These are phyloP conservation scores for Glycine latifolia DNA, from an alignment of 306 rosid genomes.

Conservation along the genomic window DNA sequence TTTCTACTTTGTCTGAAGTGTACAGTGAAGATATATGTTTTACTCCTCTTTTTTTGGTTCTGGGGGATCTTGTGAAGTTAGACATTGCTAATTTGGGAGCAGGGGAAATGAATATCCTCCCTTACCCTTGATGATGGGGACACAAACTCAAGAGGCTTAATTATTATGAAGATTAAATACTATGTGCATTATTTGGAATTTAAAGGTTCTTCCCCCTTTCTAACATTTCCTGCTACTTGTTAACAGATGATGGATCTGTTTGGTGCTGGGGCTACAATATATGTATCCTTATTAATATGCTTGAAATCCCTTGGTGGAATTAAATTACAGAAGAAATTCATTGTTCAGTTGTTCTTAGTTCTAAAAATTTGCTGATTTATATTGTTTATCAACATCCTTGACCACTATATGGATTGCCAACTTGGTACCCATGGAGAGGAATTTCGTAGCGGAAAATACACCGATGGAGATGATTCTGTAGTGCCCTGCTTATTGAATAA, in stretches of 20 bases:
- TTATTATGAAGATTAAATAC: background rate
- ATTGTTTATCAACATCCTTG: slow-evolving; percentile 56
- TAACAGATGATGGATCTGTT: slow-evolving; percentile 87
- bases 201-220: slow-evolving; percentile 8
- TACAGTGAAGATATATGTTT: slow-evolving; percentile 6
- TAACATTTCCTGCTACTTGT: slow-evolving; percentile 41
- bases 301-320: slow-evolving; percentile 23
- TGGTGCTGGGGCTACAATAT: slow-evolving; percentile 97
- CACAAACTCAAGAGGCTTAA: slow-evolving; percentile 24
- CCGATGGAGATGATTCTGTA: slow-evolving; percentile 58
- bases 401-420: slow-evolving; percentile 90
- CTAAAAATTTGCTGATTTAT: slow-evolving; percentile 17
- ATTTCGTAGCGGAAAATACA: slow-evolving; percentile 48
- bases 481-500: slow-evolving; percentile 67
- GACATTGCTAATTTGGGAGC: background rate
- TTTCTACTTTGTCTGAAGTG: slow-evolving; percentile 8
- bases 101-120: background rate
- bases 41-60: background rate
- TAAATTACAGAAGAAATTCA: slow-evolving; percentile 36
- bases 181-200: too few relatives aligned
- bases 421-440: slow-evolving; percentile 76
- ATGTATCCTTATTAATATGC: slow-evolving; percentile 75
- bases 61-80: background rate
- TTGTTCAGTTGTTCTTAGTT: slow-evolving; percentile 6
- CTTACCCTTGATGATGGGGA: slow-evolving; percentile 15